phyloP scores from a whole-genome alignment of 306 rosid genomes.

The Inga laurina region DNA sequence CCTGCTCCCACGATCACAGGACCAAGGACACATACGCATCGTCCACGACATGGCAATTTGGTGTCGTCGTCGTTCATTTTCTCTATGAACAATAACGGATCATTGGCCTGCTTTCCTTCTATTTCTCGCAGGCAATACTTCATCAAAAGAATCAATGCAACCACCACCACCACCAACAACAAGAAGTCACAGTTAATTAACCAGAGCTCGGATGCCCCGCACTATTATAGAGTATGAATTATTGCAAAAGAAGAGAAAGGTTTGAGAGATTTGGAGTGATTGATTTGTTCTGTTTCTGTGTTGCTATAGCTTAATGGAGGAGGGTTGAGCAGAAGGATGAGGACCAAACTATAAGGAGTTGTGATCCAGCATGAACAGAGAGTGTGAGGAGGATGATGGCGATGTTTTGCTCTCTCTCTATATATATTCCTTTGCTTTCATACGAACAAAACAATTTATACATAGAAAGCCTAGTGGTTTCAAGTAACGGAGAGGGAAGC shows the following conservation, averaged over 20 bases:
- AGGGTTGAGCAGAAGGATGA: constrained; percentile 47
- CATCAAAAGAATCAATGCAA: constrained; percentile 31
- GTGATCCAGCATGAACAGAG: constrained; percentile 43
- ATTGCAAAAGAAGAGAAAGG: background rate
- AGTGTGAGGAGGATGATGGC: constrained; percentile 27
- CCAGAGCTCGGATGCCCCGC: background rate
- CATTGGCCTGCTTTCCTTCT: constrained; percentile 56
- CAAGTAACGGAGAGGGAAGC: background rate
- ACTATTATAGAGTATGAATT: background rate
- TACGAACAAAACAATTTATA: constrained; percentile 33
- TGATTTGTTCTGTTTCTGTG: constrained; percentile 1
- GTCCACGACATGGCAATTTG: background rate
- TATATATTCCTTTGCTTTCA: constrained; percentile 38
- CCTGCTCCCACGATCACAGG: constrained; percentile 69
- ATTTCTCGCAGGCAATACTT: constrained; percentile 34
- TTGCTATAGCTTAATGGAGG: constrained; percentile 33
- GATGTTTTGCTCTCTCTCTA: constrained; percentile 29
- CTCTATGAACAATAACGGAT: constrained; percentile 38
- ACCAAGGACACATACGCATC: constrained; percentile 34
- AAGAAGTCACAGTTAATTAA: background rate
- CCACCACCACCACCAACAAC: background rate
- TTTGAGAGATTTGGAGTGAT: background rate
- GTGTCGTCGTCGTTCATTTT: constrained; percentile 29
- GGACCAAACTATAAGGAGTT: constrained; percentile 36
- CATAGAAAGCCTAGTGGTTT: constrained; percentile 28